Percentiles rank a stretch among this genome's conserved stretches.
Evolutionary conservation across 768 basidiomycete species (phyloP).

Genomic region (Serendipita sp.): DNA sequence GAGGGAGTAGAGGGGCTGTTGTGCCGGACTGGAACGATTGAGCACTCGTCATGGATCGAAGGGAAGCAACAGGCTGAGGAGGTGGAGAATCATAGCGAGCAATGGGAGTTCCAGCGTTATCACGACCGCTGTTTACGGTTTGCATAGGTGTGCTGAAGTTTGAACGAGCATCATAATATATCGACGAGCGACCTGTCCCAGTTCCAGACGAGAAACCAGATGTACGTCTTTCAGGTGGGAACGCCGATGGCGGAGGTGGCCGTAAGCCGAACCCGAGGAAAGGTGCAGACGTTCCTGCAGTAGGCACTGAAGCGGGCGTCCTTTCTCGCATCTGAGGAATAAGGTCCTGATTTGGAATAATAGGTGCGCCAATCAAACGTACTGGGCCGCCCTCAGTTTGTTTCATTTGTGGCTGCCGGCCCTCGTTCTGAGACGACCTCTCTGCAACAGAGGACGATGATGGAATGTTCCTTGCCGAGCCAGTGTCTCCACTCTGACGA

Average conservation of each 20-base stretch:
- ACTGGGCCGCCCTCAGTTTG: neutral
- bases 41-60: neutral
- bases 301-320: neutral
- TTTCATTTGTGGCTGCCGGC: neutral
- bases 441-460: neutral
- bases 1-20: neutral
- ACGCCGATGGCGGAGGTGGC: neutral
- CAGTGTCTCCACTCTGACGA: neutral
- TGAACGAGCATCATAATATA: conserved; percentile 4
- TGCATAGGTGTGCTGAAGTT: neutral
- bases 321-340: neutral
- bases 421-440: neutral
- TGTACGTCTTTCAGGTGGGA: neutral
- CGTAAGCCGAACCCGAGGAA: neutral
- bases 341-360: neutral
- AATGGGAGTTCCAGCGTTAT: neutral
- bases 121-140: neutral
- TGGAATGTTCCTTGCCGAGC: neutral
- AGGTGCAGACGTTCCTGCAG: neutral
- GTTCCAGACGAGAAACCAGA: neutral
- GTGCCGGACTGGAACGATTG: neutral
- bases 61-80: neutral
- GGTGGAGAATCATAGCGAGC: neutral
- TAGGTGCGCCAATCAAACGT: neutral
- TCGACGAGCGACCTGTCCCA: neutral